Evolutionary conservation across 345 rosid species (phyloP), one percentile per base, ranked within the genome.

Genomic region (Reutealis trisperma): DNA sequence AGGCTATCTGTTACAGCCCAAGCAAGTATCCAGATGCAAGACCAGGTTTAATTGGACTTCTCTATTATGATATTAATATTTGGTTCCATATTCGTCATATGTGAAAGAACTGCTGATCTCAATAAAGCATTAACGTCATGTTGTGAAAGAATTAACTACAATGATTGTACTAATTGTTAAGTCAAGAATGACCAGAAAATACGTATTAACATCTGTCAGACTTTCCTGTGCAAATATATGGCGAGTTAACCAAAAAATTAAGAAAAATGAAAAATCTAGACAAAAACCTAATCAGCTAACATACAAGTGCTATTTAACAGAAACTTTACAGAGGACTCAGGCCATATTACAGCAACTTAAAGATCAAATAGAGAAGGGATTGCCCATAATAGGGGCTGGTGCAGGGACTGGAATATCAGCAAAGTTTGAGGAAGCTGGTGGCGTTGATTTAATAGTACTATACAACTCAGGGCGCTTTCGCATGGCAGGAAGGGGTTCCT

Each of bases 381-480:
- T 86, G 77, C 91, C 99, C 47, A 92, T 95, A 76, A 90, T 95
- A 7, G 99, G 99, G 69, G 99, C 94, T 81, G 99, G 99, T 80
- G 98, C 99, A 70, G 98, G 98, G 76, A 95, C 99, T 6, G 99
- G 99, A 77, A 95, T 95, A 87, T 95, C 98, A 32, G 97, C 99
- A 54, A 93, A 93, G 87, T 95, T 93, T 82, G 99, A 95, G 84
- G 99, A 95, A 86, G 97, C 98, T 78, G 99, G 99, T 76, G 98
- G 98, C 32, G 97, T 90, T 77, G 98, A 92, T 86, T 66, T 95
- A 83, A 90, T 95, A 80, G 91, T 93, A 30, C 52, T 95, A 77
- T 95, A 95, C 84, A 95, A 93, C 81, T 95, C 99, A 22, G 98
- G 98, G 51, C 97, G 98, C 67, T 95, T 95, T 85, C 93, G 93